Evolutionary conservation across 768 basidiomycete genomes (phyloP), one percentile per base, ranked within the genome.

Genomic region (Tubosaeta sp.): DNA sequence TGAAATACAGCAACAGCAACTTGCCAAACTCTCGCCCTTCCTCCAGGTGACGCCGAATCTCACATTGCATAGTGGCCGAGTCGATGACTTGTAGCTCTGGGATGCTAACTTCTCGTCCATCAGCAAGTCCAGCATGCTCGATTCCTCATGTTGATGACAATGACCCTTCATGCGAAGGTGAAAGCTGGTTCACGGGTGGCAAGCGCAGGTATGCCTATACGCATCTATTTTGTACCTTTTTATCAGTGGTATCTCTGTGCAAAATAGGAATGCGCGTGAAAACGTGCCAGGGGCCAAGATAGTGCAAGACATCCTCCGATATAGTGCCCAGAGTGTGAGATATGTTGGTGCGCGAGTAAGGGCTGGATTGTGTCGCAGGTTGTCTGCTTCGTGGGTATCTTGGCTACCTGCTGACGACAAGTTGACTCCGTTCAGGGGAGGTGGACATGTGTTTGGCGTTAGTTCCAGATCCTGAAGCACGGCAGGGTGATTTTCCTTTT

Each of bases 121-220:
- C 63, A 11, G 51, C 65, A n/a, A 58, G 53, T 25, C 14, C 55
- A 32, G 22, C 22, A 22, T 22, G 22, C 22, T 22, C 22, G 22
- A 22, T 22, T 22, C 22, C 22, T 22, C 22, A 60, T 58, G 68
- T 79, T 12, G 81, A 81, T 26, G 82, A 82, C 1, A 77, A 76
- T 10, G 75, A 74, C 4, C 44, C 51, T 6, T 55, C 53, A 1
- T 38, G 43, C 33, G 77, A 78, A 16, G 72, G 76, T 2, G 82
- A 90, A 60, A 85, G 77, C 58, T 90, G 86, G 79, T 98, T 91
- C 69, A 86, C 95, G 4, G 95, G 95, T n/a, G 95, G 95, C 0
- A 95, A 95, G 67, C 76, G 90, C 64, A 94, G 91, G 94, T 90
- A 32, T 29, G 66, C 47, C 25, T 22, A 38, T 17, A 45, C 4